A percentile compares a stretch with the other conserved stretches of the same genome.
Evolutionary conservation across 148 eudicot species (phyloP).

Genomic region (Rhododendron griersonianum): DNA sequence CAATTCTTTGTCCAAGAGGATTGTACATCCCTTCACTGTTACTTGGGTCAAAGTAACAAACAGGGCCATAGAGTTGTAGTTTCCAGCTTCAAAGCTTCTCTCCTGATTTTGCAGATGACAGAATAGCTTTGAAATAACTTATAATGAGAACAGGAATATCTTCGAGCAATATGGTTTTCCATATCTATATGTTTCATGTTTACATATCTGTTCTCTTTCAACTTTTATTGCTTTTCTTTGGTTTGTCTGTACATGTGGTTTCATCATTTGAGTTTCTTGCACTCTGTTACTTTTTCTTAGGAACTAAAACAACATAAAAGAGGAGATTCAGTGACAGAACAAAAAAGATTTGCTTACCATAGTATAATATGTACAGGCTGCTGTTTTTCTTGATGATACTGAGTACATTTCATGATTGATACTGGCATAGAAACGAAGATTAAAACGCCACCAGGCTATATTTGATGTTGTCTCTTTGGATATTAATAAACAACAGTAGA

Average conservation of each 20-base stretch:
- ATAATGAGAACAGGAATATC: not conserved
- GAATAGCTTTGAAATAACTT: not conserved
- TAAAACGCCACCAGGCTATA: not conserved
- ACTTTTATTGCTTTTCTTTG: not conserved
- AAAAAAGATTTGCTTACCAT: not conserved
- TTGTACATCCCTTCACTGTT: not conserved
- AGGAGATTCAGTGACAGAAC: not conserved
- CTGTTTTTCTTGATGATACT: not conserved
- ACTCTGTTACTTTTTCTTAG: not conserved
- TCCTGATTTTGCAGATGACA: not conserved
- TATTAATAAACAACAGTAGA: not conserved
- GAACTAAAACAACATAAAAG: not conserved
- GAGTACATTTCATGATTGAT: not conserved
- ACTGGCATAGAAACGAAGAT: not conserved
- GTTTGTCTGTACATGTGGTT: not conserved
- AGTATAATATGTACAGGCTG: not conserved
- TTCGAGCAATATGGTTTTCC: not conserved
- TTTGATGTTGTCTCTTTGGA: not conserved
- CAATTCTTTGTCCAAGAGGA: not conserved
- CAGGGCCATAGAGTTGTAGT: not conserved
- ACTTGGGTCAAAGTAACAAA: not conserved
- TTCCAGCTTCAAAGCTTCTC: not conserved
- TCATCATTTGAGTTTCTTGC: not conserved
- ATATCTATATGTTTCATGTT: not conserved
- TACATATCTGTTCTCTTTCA: not conserved